Base-by-base conservation (phyloP, 352 stramenopile species). In the Phytophthora constricta region DNA sequence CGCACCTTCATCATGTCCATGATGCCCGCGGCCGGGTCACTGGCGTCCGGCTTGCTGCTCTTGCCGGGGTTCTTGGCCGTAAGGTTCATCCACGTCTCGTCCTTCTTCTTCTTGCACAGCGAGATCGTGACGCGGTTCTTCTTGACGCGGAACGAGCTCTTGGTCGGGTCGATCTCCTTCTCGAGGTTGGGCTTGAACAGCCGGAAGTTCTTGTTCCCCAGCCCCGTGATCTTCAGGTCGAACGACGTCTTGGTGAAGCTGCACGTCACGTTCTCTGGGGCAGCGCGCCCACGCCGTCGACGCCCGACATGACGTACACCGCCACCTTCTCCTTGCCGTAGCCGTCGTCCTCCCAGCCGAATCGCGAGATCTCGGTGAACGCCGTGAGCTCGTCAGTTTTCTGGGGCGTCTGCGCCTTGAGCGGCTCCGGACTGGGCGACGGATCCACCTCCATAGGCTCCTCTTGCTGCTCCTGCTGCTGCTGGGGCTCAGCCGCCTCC, bases 1-100 rank as follows among this genome's bases (percentile, higher is more conserved):
- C 67, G 39, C 51, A 92, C 84, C 82, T 95, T 92, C 88, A 96
- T 96, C 86, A 96, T 94, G 60, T 96, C 88, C 89, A 96, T 95
- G 77, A 96, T 95, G 28, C 89, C 87, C 4, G 89, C 83, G 5
- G 80, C 31, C 1, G 89, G 89, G 66, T 96, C 89, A 28, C 60
- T 82, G n/a, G 74, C 60, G 48, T 76, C 77, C 20, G 78, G 58
- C 37, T 88, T 86, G 60, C 50, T 65, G 20, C 55, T 41, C 47
- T 90, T 91, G 27, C 58, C 72, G 7, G 87, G 76, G 50, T 93
- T 94, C 74, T 96, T 96, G 41, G 88, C 80, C 28, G 86, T 95
- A 37, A 96, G 59, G 45, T 86, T 91, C 72, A 91, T 90, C 88
- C 88, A 96, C 65, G 80, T 76, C 39, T 80, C 76, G 70, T 93